Conservation (phyloP, 805 yeast species). For the Kazachstania africana region DNA sequence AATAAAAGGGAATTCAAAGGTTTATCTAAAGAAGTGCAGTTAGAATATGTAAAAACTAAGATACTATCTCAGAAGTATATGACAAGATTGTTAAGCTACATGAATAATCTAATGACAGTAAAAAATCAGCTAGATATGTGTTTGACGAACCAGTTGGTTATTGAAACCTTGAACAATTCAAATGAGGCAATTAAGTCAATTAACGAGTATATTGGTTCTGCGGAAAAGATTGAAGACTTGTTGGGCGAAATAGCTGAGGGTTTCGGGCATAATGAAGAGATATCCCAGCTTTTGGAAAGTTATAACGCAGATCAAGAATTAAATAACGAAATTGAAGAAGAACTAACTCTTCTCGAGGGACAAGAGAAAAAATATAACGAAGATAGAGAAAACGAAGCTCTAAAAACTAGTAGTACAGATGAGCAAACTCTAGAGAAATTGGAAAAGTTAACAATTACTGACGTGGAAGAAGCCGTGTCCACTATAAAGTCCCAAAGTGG, state of each 20-base stretch:
- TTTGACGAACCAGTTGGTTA: constrained; percentile 29
- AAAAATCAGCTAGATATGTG: constrained; percentile 34
- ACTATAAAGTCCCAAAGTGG: no score
- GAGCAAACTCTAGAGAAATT: no score
- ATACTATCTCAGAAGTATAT: constrained; percentile 28
- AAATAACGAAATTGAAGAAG: constrained; percentile 15
- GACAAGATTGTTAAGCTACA: constrained; percentile 21
- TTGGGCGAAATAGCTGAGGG: constrained; percentile 32
- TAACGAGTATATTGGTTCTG: constrained; percentile 32
- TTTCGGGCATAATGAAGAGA: constrained; percentile 25
- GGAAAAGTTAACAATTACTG: no score
- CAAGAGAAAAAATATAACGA: background rate
- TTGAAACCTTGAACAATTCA: constrained; percentile 29
- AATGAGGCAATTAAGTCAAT: constrained; percentile 27
- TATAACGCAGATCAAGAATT: constrained; percentile 28
- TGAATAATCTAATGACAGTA: constrained; percentile 29
- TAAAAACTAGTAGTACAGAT: no score
- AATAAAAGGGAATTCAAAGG: constrained; percentile 13
- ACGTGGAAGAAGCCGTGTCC: no score
- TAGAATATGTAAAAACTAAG: constrained; percentile 26
- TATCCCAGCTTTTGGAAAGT: constrained; percentile 10
- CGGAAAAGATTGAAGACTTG: constrained; percentile 31
- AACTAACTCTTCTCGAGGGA: constrained; percentile 1
- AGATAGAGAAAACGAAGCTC: no score
- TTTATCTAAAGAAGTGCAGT: constrained; percentile 21